Base-by-base conservation (phyloP, 257 asterid genomes). In the Nicotiana benthamiana region DNA sequence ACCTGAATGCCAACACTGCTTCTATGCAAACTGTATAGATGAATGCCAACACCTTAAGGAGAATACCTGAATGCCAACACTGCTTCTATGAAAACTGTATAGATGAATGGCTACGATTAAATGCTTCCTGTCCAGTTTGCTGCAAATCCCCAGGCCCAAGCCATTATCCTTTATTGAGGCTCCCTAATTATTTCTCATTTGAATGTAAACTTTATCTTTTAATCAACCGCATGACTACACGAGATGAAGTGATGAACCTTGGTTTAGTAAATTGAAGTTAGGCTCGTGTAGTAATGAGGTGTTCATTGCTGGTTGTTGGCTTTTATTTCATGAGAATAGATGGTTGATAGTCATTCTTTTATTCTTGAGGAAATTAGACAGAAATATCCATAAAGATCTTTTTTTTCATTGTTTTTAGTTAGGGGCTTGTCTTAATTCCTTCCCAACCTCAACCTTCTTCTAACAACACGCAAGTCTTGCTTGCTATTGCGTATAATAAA, bases 61-160 rank as follows among this genome's bases (percentile, higher is more conserved):
- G 81, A 72, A 85, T 90, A 22, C 94, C 93, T 7, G 85, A 85
- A n/a, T 90, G 94, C 30, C 87, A 80, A 20, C 93, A 90, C 60
- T 87, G 85, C 65, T 90, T 90, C 76, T 93, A 90, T 30, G 89
- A 87, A 0, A 85, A 80, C 5, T 90, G 94, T 64, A 84, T 90
- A n/a, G 92, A 90, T 9, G 88, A 86, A 75, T 90, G 94, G 92
- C 91, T 90, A 15, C 83, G 82, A 36, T 22, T 84, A 17, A 86
- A 88, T 62, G 82, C 90, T 20, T 83, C 91, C 13, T 90, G 94
- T 84, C 94, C 91, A 1, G 86, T 90, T 77, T 90, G 94, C 61
- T 77, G 93, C 79, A 85, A 82, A 30, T 78, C 84, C 3, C 93
- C 90, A 26, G 74, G 18, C 34, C 18, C 18, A 24, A 60, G 26